phyloP scores from a whole-genome alignment of 208 protist genomes.

The Trypanosoma cruzi region DNA sequence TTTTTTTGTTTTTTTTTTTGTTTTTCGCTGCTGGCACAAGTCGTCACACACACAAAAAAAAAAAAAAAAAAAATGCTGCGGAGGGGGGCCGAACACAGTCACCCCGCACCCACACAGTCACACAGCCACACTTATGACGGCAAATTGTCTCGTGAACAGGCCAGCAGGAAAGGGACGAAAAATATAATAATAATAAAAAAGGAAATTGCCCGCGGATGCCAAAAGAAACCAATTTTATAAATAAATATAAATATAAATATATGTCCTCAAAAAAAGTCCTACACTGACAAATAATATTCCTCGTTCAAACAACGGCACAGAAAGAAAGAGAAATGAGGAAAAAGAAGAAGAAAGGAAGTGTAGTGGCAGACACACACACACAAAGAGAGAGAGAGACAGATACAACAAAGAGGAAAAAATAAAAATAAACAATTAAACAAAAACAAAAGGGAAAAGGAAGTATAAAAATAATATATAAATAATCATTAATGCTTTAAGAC shows the following conservation, averaged over 20 bases:
- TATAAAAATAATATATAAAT: background rate
- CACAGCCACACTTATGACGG: background rate
- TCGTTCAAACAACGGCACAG: background rate
- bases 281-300: background rate
- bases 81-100: background rate
- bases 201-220: too few relatives aligned
- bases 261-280: background rate
- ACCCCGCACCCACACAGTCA: background rate
- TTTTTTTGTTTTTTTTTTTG: too few relatives aligned
- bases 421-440: background rate
- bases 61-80: background rate
- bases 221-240: too few relatives aligned
- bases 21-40: too few relatives aligned
- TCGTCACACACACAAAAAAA: background rate
- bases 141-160: too few relatives aligned
- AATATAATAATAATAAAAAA: too few relatives aligned
- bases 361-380: background rate
- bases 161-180: too few relatives aligned
- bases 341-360: background rate
- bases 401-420: background rate
- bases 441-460: background rate
- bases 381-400: background rate
- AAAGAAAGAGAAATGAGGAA: background rate
- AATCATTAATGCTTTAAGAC: background rate
- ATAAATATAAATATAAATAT: too few relatives aligned